Base-by-base conservation (phyloP, 2,329 filamentous ascomycete species). In the Leptoxyphium fumago region DNA sequence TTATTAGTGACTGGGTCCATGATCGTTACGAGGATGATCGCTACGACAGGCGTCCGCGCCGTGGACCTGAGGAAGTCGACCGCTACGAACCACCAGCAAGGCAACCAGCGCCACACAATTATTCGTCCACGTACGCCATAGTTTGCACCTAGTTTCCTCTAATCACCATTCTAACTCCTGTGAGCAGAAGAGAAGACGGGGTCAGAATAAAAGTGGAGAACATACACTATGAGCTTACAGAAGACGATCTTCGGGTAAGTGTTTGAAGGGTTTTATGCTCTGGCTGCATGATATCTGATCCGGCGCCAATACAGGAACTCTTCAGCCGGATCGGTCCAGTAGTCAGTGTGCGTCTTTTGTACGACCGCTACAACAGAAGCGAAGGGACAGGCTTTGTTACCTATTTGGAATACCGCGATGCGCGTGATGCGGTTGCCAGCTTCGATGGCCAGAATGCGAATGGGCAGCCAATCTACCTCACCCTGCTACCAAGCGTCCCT, bases 371-470 rank as follows among this genome's bases (percentile, higher is more conserved):
- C 47, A 88, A 88, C 45, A 84, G 88, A 56, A 94, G 86, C 2
- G 81, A 88, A 56, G 88, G 88, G 45, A 73, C 81, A 32, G 88
- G 87, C 6, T 91, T 78, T 56, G 82, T 95, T 41, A 88, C 82
- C 8, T 94, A 93, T 64, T 74, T 80, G 52, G 70, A 68, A 44
- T 66, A 74, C 41, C 72, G 76, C 40, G 83, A 94, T 61, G 88
- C 88, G 9, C 68, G 73, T 53, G 71, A 75, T 39, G 88, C 88
- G 2, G 74, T 94, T 44, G 72, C 70, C 43, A 82, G 94, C 55
- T 95, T 82, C 58, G 81, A 95, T 59, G 85, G 85, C 45, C 87
- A 87, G 50, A 94, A 94, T 59, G 88, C 88, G 45, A 88, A 91
- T 54, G 82, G 81, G 73, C 68, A 60, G 59, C 86, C 85, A 2